Conservation (phyloP, 306 rosid species). For the Clitoria ternatea region DNA sequence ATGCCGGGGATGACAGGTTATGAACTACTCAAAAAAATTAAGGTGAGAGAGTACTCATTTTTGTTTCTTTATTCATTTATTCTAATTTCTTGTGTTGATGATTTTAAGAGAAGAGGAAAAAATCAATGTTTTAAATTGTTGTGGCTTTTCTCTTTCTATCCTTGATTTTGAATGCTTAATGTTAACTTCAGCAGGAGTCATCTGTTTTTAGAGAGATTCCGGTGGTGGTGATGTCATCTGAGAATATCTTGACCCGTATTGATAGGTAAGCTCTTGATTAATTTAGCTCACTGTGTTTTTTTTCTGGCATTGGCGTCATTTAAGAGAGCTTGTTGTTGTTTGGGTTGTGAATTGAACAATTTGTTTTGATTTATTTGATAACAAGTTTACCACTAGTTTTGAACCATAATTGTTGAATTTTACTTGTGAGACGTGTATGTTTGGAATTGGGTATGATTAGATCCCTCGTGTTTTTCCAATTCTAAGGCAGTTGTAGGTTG, state of each 20-base stretch:
- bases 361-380: neutral
- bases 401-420: slow-evolving; percentile 17
- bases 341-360: too few relatives aligned
- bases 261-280: slow-evolving; percentile 62
- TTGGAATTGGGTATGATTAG: neutral
- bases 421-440: neutral
- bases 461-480: neutral
- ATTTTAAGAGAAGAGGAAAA: neutral
- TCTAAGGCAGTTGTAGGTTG: neutral
- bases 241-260: slow-evolving; percentile 77
- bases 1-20: slow-evolving; percentile 99
- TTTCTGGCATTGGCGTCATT: too few relatives aligned
- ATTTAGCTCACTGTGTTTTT: neutral
- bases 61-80: neutral
- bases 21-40: slow-evolving; percentile 83
- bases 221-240: slow-evolving; percentile 96
- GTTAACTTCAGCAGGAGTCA: slow-evolving; percentile 66
- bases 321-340: too few relatives aligned
- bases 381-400: neutral
- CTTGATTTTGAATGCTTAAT: neutral
- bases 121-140: neutral
- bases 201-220: slow-evolving; percentile 81
- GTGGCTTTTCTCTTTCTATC: neutral
- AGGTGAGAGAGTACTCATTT: slow-evolving; percentile 45
- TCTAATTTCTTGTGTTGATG: neutral